Base-by-base conservation (phyloP, 2,329 filamentous ascomycete genomes). In the Sporothrix variecibatus region DNA sequence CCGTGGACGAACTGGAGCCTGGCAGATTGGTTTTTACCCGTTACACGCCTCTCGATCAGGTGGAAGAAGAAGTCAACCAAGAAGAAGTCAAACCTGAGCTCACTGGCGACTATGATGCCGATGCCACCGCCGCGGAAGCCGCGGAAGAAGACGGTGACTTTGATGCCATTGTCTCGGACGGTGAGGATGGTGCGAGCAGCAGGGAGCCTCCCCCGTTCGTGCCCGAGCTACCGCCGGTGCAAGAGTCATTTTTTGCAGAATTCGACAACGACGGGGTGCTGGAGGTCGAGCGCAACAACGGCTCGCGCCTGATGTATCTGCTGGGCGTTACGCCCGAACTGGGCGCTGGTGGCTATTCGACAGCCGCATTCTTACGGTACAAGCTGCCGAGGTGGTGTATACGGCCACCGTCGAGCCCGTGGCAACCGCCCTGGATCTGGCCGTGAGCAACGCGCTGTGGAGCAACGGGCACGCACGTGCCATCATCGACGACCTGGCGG, bases 331-430 rank as follows among this genome's bases (percentile, higher is more conserved):
- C 88, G 1, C 88, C 90, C 0, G 85, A 87, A 3, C 87, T 97
- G 1, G 84, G 87, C 69, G 91, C 89, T 3, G 84, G 88, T 7
- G 86, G 86, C 7, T 85, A 91, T 75, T 85, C 86, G 0, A 87
- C 89, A 9, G 84, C 87, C 6, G 86, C 89, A 49, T 90, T 96
- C 76, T 83, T 96, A 8, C 87, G 89, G 75, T 85, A 89, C 78
- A 96, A 97, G 82, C 87, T 98, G 3, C 92, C 65, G 92, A 91
- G 65, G 85, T 98, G 51, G 90, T 93, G 1, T 89, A 95, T 77
- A 91, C 92, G 75, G 89, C 91, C 67, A 87, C 96, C 38, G 89
- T 97, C 72, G 95, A 97, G 76, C 91, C 95, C 0, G 85, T 98
- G 5, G 95, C 94, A 3, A 91, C 93, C 1, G 84, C 97, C 9